These are phyloP conservation scores for Elymus sibiricus DNA, from an alignment of 176 grass and related monocot species.

Conservation along the genomic window DNA sequence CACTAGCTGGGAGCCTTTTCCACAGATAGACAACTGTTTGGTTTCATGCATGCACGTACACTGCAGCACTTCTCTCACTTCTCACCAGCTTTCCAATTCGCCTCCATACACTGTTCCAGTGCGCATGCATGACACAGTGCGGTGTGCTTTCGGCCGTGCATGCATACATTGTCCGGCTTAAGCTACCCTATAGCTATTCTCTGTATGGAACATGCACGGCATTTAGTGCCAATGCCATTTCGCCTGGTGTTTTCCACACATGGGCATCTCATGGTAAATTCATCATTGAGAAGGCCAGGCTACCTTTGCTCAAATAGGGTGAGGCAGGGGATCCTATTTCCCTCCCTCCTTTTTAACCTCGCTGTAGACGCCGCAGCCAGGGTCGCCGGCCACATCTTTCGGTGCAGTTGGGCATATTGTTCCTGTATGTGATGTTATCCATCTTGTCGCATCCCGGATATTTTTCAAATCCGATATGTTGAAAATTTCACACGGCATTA, in stretches of 20 bases:
- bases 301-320: too few relatives aligned
- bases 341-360: too few relatives aligned
- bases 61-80: too few relatives aligned
- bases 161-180: background rate
- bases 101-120: background rate
- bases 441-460: too few relatives aligned
- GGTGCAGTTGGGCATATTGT: too few relatives aligned
- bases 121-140: background rate
- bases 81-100: slow-evolving; percentile 8
- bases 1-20: background rate
- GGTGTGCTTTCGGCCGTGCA: background rate
- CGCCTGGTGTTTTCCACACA: background rate
- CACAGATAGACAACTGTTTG: background rate
- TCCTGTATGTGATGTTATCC: too few relatives aligned
- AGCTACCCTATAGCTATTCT: background rate
- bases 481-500: too few relatives aligned
- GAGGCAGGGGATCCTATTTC: too few relatives aligned
- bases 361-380: too few relatives aligned
- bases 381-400: too few relatives aligned
- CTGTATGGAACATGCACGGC: background rate
- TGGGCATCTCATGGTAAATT: background rate
- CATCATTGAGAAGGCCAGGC: too few relatives aligned
- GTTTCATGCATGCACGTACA: background rate
- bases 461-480: too few relatives aligned
- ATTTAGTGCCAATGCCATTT: background rate